Evolutionary conservation across 2,329 filamentous ascomycete species (phyloP).

Genomic region (Pseudodiploospora longispora): DNA sequence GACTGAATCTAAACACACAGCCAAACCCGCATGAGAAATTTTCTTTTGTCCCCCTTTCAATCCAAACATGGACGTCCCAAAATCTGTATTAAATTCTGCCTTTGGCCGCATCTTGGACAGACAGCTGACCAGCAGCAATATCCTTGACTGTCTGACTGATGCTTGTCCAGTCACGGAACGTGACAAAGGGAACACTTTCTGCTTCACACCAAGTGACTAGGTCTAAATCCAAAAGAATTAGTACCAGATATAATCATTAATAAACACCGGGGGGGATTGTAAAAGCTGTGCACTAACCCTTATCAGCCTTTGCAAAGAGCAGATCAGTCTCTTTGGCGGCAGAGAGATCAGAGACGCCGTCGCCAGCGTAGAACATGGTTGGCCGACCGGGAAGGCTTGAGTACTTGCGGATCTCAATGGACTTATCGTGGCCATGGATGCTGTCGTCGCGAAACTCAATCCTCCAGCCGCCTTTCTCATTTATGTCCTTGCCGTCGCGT

Average conservation of each 20-base stretch:
- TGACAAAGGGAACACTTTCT: slow-evolving; percentile 77
- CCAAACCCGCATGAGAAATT: too few species aligned
- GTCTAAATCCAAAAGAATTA: slow-evolving; percentile 41
- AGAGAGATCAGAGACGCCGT: slow-evolving; percentile 86
- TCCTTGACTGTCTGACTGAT: slow-evolving; percentile 71
- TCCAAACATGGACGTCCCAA: too few species aligned
- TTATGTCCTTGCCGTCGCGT: slow-evolving; percentile 59
- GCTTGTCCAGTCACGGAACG: slow-evolving; percentile 75
- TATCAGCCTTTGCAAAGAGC: slow-evolving; percentile 85
- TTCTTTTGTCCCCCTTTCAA: too few species aligned
- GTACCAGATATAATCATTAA: background rate
- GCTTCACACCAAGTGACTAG: slow-evolving; percentile 80
- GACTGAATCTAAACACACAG: too few species aligned
- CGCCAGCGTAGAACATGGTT: slow-evolving; percentile 87
- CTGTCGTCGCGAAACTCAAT: slow-evolving; percentile 85
- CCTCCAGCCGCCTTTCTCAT: slow-evolving; percentile 76
- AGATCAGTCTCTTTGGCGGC: slow-evolving; percentile 89
- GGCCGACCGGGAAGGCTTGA: slow-evolving; percentile 68
- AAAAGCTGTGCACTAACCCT: slow-evolving; percentile 48
- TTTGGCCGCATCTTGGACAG: slow-evolving; percentile 60
- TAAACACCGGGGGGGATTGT: background rate
- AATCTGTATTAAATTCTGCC: slow-evolving; percentile 27
- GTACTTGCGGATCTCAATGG: slow-evolving; percentile 81
- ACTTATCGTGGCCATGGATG: slow-evolving; percentile 95
- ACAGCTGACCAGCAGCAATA: slow-evolving; percentile 65